phyloP scores from a whole-genome alignment of 2,329 filamentous ascomycete genomes.

The Ceratocystis cubensis region DNA sequence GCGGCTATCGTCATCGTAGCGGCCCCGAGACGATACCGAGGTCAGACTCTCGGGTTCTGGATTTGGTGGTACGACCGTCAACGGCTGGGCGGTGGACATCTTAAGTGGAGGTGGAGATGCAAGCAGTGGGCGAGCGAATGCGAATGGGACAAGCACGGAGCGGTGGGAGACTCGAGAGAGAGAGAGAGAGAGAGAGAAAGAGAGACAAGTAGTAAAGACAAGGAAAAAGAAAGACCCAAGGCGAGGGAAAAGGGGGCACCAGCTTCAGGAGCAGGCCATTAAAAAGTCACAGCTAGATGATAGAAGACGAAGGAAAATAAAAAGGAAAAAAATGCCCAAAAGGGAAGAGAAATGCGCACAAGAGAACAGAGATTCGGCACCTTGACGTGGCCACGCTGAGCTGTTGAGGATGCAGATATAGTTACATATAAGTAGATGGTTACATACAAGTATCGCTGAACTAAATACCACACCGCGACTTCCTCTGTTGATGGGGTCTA shows the following conservation, averaged over 20 bases:
- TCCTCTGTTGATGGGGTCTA: neutral
- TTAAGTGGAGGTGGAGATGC: neutral
- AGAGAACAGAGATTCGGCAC: too few relatives aligned
- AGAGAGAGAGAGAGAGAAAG: neutral
- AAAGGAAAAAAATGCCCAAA: too few relatives aligned
- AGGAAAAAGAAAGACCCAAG: neutral
- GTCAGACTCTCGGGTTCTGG: neutral
- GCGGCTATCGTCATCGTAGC: neutral
- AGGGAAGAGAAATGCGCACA: too few relatives aligned
- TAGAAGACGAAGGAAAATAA: neutral
- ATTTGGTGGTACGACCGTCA: neutral
- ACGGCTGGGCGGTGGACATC: neutral
- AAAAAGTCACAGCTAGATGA: neutral
- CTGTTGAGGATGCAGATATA: neutral
- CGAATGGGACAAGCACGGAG: neutral
- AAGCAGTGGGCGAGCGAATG: neutral
- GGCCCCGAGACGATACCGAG: neutral
- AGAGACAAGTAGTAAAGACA: neutral
- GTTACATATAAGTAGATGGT: neutral
- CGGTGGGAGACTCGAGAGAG: conserved; percentile 3
- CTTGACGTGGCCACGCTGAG: neutral
- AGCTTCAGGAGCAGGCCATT: neutral
- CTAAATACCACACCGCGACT: neutral
- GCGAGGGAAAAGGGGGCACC: neutral
- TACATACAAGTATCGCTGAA: neutral